Conservation (phyloP, 495 filamentous ascomycete genomes). For the Hyaloscypha finlandica region DNA sequence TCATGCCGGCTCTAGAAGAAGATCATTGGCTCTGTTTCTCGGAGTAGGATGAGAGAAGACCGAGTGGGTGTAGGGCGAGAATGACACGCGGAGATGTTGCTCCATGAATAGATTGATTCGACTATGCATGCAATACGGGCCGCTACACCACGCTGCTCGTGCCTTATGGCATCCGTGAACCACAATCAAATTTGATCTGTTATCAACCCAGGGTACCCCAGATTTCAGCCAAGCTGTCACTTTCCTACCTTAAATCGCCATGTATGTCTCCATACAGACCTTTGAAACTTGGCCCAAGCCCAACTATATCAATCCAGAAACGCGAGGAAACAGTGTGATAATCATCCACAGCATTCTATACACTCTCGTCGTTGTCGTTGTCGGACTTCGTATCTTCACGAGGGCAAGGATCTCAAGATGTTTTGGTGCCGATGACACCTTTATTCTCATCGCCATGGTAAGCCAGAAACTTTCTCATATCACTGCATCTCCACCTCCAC, state of each 20-base stretch:
- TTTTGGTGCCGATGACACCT: background rate
- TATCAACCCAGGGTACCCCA: background rate
- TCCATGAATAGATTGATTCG: background rate
- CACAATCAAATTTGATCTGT: background rate
- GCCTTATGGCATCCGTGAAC: too few relatives aligned
- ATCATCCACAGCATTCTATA: background rate
- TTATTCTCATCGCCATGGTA: background rate
- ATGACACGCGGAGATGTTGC: background rate
- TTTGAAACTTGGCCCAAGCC: background rate
- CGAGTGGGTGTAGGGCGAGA: background rate
- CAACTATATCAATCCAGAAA: background rate
- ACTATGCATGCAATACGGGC: too few relatives aligned
- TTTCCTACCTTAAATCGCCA: background rate
- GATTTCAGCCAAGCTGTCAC: background rate
- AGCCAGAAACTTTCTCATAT: too few relatives aligned
- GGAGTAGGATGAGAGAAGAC: background rate
- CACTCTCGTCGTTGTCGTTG: background rate
- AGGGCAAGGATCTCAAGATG: background rate
- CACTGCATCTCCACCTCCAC: too few relatives aligned
- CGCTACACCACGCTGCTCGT: too few relatives aligned
- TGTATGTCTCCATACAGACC: background rate
- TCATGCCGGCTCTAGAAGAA: background rate
- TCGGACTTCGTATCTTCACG: background rate
- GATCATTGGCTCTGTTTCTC: background rate
- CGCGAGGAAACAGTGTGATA: background rate